Conservation (phyloP, 176 grass and related monocot genomes). For the Triticum urartu region DNA sequence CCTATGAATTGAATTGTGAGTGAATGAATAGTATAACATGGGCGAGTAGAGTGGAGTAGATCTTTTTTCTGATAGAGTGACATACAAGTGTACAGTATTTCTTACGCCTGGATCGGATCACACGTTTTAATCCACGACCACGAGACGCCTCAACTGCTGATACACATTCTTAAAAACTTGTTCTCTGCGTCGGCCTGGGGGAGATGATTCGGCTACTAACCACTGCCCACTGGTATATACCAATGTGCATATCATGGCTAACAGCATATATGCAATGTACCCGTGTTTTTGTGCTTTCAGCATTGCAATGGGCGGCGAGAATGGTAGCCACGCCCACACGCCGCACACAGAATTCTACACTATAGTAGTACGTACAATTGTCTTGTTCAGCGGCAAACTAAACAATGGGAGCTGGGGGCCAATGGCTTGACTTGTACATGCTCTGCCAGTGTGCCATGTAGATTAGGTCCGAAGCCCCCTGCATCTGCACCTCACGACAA, state of each 20-base stretch:
- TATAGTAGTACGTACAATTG: not conserved
- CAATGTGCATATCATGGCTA: not conserved
- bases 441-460: not conserved
- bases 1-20: not conserved
- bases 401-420: conserved; percentile 9
- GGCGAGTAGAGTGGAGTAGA: not conserved
- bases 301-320: conserved; percentile 21
- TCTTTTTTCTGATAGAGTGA: not conserved
- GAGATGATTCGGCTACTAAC: not conserved
- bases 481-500: not conserved
- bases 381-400: not conserved
- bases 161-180: not conserved
- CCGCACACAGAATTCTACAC: not conserved
- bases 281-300: conserved; percentile 2
- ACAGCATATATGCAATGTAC: not conserved
- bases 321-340: not conserved
- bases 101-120: not conserved
- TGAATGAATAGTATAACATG: not conserved
- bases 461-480: not conserved
- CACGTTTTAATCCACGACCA: not conserved
- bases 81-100: not conserved
- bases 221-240: not conserved
- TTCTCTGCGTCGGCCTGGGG: too few relatives aligned
- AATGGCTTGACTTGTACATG: conserved; percentile 15
- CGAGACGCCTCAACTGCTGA: not conserved